Base-by-base conservation (phyloP, 495 filamentous ascomycete genomes). In the Aeminium ludgeri region DNA sequence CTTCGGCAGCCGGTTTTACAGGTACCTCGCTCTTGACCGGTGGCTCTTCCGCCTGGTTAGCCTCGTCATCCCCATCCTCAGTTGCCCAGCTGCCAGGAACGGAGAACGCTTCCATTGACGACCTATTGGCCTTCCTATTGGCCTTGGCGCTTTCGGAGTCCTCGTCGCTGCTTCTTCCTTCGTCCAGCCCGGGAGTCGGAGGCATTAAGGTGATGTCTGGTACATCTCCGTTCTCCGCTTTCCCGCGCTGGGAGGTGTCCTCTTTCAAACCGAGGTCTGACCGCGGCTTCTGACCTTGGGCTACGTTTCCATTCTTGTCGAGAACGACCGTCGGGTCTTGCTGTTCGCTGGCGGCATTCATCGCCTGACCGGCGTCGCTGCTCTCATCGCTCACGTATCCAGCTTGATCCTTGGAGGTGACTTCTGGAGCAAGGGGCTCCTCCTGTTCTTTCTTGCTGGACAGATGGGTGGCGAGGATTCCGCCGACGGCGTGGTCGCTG, bases 351-450 rank as follows among this genome's bases (percentile, higher is more conserved):
- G 4, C 3, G 34, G 39, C 30, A 7, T 20, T 43, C 39, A 49
- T 6, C 11, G n/a, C n/a, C n/a, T n/a, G n/a, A n/a, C 45, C 43
- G 2, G 30, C 46, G 10, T 44, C 44, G 20, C 38, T 36, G 18
- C 39, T 43, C 11, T 49, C 43, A 43, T 76, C 69, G 34, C 67
- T 70, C 23, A 59, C 51, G 52, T 72, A 71, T 8, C 68, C 50
- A 30, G 54, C 61, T n/a, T 72, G 72, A 54, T 81, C 74, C 0
- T 76, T 67, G 3, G 68, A 73, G 2, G 73, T 77, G 6, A 80
- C 73, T 17, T 78, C 69, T 6, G 77, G 76, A 27, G 78, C 74
- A 25, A 80, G 52, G 4, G 76, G 76, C 31, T 76, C 71, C 23
- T 66, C 63, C 41, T 60, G 23, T 4, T 40, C 40, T 13, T 50